Percentiles rank a stretch among this genome's conserved stretches.
These are phyloP conservation scores for Zymoseptoria crescenta DNA, from an alignment of 2,329 filamentous ascomycete genomes.

Conservation along the genomic window DNA sequence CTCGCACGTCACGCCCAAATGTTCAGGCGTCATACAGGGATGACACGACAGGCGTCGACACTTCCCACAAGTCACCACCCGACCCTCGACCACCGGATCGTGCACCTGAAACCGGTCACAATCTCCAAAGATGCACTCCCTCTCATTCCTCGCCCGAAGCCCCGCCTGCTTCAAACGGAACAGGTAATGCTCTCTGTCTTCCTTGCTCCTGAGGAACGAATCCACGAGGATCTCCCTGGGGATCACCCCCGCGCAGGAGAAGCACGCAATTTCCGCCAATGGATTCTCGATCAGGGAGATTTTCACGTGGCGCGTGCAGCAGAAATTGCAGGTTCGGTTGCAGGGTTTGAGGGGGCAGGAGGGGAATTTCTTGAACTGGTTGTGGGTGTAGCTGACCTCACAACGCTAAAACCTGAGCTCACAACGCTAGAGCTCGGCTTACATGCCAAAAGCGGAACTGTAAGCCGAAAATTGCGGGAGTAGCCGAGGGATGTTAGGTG, in stretches of 20 bases:
- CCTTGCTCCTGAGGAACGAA: background rate
- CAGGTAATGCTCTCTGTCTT: background rate
- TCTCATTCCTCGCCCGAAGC: background rate
- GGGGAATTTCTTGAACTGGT: conserved; percentile 1
- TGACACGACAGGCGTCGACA: background rate
- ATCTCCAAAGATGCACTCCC: background rate
- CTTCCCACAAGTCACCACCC: background rate
- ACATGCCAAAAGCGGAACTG: no score
- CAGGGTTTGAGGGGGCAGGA: background rate
- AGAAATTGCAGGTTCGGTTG: conserved; percentile 2
- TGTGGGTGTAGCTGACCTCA: no score
- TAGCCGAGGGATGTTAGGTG: no score
- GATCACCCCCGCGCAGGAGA: background rate
- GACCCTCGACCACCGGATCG: background rate
- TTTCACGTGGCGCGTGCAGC: background rate
- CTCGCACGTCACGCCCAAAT: background rate
- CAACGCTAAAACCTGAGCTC: no score
- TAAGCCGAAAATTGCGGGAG: no score
- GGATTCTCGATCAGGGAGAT: background rate
- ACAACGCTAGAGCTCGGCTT: no score
- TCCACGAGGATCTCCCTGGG: background rate
- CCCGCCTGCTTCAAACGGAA: background rate
- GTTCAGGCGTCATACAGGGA: background rate
- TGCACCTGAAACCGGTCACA: background rate
- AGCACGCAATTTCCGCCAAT: background rate